These are phyloP conservation scores for Colletotrichum cereale DNA, from an alignment of 2,329 filamentous ascomycete species.

Conservation along the genomic window DNA sequence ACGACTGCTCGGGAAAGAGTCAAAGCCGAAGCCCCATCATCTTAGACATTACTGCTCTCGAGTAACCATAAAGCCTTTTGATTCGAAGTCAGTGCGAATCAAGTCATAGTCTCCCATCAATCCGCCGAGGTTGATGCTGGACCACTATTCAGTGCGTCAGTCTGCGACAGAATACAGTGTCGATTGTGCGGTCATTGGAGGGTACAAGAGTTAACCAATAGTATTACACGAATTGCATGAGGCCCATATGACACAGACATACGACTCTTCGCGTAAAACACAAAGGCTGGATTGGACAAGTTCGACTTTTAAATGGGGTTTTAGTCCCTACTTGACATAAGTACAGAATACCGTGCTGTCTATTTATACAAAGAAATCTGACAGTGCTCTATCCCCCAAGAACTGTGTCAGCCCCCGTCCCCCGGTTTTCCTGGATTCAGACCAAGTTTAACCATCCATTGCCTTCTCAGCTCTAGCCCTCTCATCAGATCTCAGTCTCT, in stretches of 20 bases:
- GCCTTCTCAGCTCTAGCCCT: not conserved
- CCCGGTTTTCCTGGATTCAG: too few relatives aligned
- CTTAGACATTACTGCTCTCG: not conserved
- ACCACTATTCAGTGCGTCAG: not conserved
- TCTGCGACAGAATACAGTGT: not conserved
- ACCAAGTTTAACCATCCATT: not conserved
- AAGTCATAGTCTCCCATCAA: not conserved
- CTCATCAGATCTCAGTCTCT: slow-evolving; percentile 12
- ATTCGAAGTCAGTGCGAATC: not conserved
- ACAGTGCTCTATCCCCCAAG: not conserved
- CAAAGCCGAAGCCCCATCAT: not conserved
- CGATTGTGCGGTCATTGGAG: not conserved
- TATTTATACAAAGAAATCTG: not conserved
- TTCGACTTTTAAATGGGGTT: not conserved
- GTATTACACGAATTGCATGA: not conserved
- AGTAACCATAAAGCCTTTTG: not conserved
- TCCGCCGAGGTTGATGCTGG: not conserved
- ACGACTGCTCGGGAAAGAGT: not conserved
- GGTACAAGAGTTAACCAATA: not conserved
- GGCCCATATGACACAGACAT: not conserved
- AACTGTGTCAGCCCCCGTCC: not conserved
- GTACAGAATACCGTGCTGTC: not conserved
- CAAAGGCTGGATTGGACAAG: not conserved
- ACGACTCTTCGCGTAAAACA: not conserved
- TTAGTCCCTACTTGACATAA: not conserved